Evolutionary conservation across 768 basidiomycete species (phyloP).

Genomic region (Russula ochroleuca): DNA sequence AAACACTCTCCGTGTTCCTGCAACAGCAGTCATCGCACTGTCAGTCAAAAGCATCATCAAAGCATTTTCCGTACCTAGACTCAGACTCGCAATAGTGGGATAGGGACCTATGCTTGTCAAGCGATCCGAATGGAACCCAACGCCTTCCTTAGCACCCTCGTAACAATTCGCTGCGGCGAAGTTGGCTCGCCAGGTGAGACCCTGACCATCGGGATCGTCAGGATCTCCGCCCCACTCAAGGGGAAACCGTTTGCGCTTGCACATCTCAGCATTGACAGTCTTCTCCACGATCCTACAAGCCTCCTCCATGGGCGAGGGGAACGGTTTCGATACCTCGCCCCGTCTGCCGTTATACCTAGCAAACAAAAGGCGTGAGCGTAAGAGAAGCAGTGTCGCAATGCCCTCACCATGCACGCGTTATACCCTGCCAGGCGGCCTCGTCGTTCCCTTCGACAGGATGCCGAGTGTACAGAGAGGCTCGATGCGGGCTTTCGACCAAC

Average conservation of each 20-base stretch:
- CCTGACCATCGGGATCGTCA: conserved; percentile 20
- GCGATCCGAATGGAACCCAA: conserved; percentile 80
- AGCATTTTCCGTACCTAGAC: conserved; percentile 51
- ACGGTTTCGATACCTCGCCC: conserved; percentile 51
- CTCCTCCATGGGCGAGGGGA: conserved; percentile 70
- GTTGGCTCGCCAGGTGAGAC: conserved; percentile 64
- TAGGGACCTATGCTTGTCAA: conserved; percentile 79
- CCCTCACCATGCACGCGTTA: conserved; percentile 68
- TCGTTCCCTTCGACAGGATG: conserved; percentile 34
- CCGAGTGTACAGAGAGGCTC: conserved; percentile 72
- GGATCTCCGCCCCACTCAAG: conserved; percentile 58
- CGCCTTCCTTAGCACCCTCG: conserved; percentile 73
- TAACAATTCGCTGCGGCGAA: conserved; percentile 86
- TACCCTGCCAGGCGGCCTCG: conserved; percentile 58
- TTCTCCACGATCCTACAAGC: conserved; percentile 68
- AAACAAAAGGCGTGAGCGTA: background rate
- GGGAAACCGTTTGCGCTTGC: conserved; percentile 52
- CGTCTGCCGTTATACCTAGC: conserved; percentile 74
- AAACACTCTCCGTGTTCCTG: conserved; percentile 63
- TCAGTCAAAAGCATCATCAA: background rate
- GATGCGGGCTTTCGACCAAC: conserved; percentile 78
- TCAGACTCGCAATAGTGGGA: conserved; percentile 80
- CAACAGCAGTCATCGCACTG: background rate
- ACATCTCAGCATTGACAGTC: conserved; percentile 67
- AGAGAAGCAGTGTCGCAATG: conserved; percentile 1